phyloP scores from a whole-genome alignment of 2,329 filamentous ascomycete genomes.

The Cryphonectria radicalis region DNA sequence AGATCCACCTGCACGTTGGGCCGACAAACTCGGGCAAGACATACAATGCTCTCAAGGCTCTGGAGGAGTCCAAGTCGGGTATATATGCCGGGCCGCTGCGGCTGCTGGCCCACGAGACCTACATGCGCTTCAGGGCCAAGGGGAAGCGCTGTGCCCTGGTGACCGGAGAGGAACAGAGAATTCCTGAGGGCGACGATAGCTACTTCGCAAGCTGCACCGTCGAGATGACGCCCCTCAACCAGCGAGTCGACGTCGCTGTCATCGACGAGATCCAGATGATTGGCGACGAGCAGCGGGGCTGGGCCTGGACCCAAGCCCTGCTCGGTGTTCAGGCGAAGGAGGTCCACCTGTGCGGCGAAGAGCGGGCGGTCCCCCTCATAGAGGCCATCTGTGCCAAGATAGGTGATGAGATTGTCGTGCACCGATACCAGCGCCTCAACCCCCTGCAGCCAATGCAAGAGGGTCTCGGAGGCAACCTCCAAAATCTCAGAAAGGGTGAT shows the following conservation, averaged over 20 bases:
- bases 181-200: conserved; percentile 61
- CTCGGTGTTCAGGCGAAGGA: conserved; percentile 86
- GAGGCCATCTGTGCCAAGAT: conserved; percentile 75
- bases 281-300: conserved; percentile 76
- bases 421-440: conserved; percentile 83
- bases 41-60: conserved; percentile 84
- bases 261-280: conserved; percentile 99
- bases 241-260: conserved; percentile 80
- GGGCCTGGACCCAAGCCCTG: conserved; percentile 92
- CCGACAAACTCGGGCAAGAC: conserved; percentile 99
- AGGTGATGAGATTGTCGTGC: conserved; percentile 82
- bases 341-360: conserved; percentile 91
- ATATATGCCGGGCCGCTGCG: conserved; percentile 91
- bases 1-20: conserved; percentile 89
- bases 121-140: conserved; percentile 78
- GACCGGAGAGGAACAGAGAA: conserved; percentile 86
- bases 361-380: conserved; percentile 78
- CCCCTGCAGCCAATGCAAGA: conserved; percentile 68
- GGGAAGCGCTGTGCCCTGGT: conserved; percentile 78
- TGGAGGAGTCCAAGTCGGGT: conserved; percentile 76
- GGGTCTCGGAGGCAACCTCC: conserved; percentile 67
- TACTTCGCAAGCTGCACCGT: conserved; percentile 87
- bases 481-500: conserved; percentile 81
- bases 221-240: conserved; percentile 73
- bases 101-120: conserved; percentile 92